These are phyloP conservation scores for Biscutella auriculata DNA, from an alignment of 441 rosid species.

Conservation along the genomic window DNA sequence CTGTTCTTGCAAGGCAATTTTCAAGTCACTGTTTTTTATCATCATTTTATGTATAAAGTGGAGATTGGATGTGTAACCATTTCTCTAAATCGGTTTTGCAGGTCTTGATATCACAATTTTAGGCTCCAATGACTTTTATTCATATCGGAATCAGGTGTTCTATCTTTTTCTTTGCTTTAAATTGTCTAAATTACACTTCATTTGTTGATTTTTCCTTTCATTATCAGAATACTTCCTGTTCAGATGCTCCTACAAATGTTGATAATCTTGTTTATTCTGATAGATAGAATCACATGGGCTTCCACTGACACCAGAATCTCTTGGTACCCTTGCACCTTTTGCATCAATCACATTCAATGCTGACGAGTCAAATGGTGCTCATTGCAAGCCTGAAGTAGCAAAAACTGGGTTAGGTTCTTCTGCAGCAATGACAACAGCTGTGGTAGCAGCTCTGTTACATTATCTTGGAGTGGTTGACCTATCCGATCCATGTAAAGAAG, in stretches of 20 bases:
- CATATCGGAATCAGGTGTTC: conserved; percentile 83
- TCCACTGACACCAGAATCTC: conserved; percentile 69
- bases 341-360: conserved; percentile 74
- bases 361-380: conserved; percentile 46
- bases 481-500: conserved; percentile 31
- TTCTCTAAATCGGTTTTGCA: conserved; percentile 26
- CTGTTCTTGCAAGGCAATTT: conserved; percentile 68
- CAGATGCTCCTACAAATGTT: conserved; percentile 7
- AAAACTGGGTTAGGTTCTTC: conserved; percentile 98
- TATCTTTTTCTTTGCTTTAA: conserved; percentile 6
- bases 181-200: not conserved
- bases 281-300: conserved; percentile 87
- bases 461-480: conserved; percentile 79
- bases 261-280: conserved; percentile 7
- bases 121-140: conserved; percentile 93
- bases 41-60: not conserved
- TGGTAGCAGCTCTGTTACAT: conserved; percentile 81
- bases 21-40: not conserved
- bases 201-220: not conserved
- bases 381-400: conserved; percentile 90
- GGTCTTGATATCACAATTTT: conserved; percentile 86
- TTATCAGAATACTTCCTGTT: not conserved
- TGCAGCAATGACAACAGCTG: conserved; percentile 97
- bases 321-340: conserved; percentile 77
- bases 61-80: conserved; percentile 18